These are phyloP conservation scores for Elaeis guineensis DNA, from an alignment of 176 grass and related monocot species.

Conservation along the genomic window DNA sequence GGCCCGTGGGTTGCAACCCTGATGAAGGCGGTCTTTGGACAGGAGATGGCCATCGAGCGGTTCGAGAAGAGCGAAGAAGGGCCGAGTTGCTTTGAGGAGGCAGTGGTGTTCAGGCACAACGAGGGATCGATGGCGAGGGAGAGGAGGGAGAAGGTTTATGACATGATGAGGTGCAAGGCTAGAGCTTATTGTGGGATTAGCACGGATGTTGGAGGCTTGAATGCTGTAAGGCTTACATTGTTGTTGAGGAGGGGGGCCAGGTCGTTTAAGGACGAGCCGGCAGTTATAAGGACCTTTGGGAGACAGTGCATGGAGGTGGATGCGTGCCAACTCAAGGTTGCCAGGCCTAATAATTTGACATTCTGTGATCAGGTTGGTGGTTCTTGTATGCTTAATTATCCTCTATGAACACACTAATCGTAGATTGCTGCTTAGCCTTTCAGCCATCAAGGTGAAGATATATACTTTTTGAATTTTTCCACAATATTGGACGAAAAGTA, in stretches of 20 bases:
- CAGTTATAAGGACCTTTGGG: not conserved
- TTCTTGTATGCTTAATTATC: no score
- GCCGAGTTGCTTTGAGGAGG: slow-evolving; percentile 7
- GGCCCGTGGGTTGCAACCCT: not conserved
- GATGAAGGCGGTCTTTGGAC: not conserved
- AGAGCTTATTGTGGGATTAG: slow-evolving; percentile 3
- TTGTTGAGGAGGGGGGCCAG: slow-evolving; percentile 1
- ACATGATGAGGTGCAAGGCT: slow-evolving; percentile 17
- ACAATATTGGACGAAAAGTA: no score
- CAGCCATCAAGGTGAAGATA: no score
- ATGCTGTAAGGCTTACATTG: slow-evolving; percentile 1
- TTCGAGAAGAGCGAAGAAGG: not conserved
- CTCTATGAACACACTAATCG: no score
- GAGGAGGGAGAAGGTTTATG: slow-evolving; percentile 7
- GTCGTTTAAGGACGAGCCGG: slow-evolving; percentile 11
- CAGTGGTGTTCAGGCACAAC: slow-evolving; percentile 11
- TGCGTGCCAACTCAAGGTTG: slow-evolving; percentile 3
- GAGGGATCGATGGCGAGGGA: slow-evolving; percentile 6
- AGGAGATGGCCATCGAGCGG: not conserved
- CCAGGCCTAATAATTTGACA: slow-evolving; percentile 6
- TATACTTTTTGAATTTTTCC: no score
- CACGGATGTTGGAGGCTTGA: not conserved
- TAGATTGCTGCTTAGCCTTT: no score
- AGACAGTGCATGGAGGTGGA: slow-evolving; percentile 6
- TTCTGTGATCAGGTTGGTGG: slow-evolving; percentile 12